Evolutionary conservation across 441 rosid species (phyloP), one percentile per base, ranked within the genome.

Genomic region (Melastoma candidum): DNA sequence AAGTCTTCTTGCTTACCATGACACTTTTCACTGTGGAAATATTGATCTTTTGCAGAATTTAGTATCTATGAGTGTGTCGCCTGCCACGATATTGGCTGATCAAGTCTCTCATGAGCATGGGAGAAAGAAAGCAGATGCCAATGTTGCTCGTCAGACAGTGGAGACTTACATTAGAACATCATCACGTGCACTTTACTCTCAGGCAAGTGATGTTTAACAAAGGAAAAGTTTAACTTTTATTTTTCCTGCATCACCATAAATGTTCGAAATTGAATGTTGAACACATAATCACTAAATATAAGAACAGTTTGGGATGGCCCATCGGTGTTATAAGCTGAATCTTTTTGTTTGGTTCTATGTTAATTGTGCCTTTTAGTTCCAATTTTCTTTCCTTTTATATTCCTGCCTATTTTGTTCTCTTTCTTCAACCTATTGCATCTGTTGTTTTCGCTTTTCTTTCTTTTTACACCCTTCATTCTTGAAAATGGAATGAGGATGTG

Each of bases 81-180:
- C 85, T 17, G 83, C 78, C 13, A 78, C 66, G 58, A 68, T 77
- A 63, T 64, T 77, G 48, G 76, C 48, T 0, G 79, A 78, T 62
- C 80, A 72, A 67, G 47, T 52, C 48, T 72, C 83, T 25, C 79
- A 71, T 8, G 90, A 83, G 67, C 64, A 71, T 56, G 63, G 47
- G 52, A 67, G 66, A 72, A 78, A 71, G 61, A 73, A 68, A 59
- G 77, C 68, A 48, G 66, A 74, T 63, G 55, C 45, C 9, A 72
- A 78, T 49, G 66, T 63, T 56, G 75, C 75, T 48, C 52, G 57
- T 44, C 79, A 70, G 27, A 72, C 76, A 58, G 85, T 84, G 13
- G 92, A 81, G 61, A 69, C 68, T 1, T 84, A 78, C 56, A 79
- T 81, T 53, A 68, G 92, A 66, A 73, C 80, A 46, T 81, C 92